Conservation (phyloP, 768 basidiomycete species). For the Agrocybe chaxingu region DNA sequence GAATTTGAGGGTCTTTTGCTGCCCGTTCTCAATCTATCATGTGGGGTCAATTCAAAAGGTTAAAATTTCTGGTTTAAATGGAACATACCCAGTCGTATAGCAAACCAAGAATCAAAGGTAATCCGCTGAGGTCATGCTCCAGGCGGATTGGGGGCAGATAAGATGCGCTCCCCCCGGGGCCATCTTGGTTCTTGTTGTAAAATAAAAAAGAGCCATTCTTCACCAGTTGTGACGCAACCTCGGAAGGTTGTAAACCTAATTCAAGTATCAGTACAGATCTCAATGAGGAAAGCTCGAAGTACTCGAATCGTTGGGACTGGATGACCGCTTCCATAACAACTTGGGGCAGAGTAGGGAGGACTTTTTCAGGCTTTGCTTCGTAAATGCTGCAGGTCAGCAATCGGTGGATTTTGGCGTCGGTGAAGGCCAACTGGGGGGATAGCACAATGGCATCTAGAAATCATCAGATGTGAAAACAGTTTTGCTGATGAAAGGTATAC, state of each 20-base stretch:
- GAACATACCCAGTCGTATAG: constrained; percentile 3
- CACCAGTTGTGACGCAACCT: constrained; percentile 8
- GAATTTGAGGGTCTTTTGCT: neutral
- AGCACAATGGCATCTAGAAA: constrained; percentile 7
- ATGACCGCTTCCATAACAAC: constrained; percentile 5
- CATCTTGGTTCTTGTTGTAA: constrained; percentile 9
- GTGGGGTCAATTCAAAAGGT: neutral
- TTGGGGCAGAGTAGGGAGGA: constrained; percentile 8
- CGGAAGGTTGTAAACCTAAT: constrained; percentile 3
- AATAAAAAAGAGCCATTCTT: constrained; percentile 11
- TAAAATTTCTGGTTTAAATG: neutral
- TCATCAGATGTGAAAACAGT: constrained; percentile 2
- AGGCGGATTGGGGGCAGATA: constrained; percentile 3
- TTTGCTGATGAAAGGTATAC: constrained; percentile 3
- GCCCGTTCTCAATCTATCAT: constrained; percentile 5
- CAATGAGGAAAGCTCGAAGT: neutral
- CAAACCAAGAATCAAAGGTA: constrained; percentile 4
- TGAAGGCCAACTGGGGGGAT: constrained; percentile 6
- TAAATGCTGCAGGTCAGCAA: constrained; percentile 8
- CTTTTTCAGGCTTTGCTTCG: constrained; percentile 7
- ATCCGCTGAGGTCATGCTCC: constrained; percentile 5
- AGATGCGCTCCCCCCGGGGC: constrained; percentile 6
- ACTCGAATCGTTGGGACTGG: constrained; percentile 5
- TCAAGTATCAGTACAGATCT: neutral
- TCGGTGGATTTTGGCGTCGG: constrained; percentile 2